Base-by-base conservation (phyloP, 2,329 filamentous ascomycete genomes). In the Talaromyces sp. region DNA sequence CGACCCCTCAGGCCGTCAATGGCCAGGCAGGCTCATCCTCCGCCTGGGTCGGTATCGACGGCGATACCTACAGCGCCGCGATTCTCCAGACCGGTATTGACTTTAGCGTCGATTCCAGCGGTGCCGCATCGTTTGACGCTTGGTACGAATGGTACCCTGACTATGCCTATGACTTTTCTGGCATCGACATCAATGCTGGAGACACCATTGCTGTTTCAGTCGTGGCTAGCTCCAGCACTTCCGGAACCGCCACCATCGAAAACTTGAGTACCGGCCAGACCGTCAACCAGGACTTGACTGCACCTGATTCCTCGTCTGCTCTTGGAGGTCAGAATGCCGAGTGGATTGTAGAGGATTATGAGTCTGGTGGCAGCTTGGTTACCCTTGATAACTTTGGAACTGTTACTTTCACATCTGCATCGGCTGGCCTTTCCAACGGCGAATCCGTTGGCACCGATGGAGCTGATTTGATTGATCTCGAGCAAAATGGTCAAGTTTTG, bases 131-230 rank as follows among this genome's bases (percentile, higher is more conserved):
- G 7, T 86, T 80, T 67, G 80, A 83, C 60, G 82, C 83, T 16
- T 87, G 85, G 83, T 86, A 84, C 68, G 84, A 86, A 70, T 87
- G 84, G 84, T 85, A 81, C 67, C 84, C 84, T 0, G 81, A 84
- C 67, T 81, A 81, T 66, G 80, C 83, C 21, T 80, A 83, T 67
- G 79, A 82, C 69, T 86, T 85, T 72, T 69, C 66, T 46, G 75
- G 77, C 63, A 75, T 86, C 64, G 60, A 69, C 3, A 72, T 84
- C 58, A 66, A 69, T 16, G 78, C 79, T 1, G 82, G 82, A 18
- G 76, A 84, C 62, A 69, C 70, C 6, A 79, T 84, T 62, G 72
- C 67, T 18, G 69, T 78, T 66, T 78, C 68, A 58, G 78, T 74
- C 65, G 72, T 62, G 65, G 80, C 75, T 6, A 78, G 70, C 3